These are phyloP conservation scores for Ustilago shanxiensis DNA, from an alignment of 1,284 basidiomycete species.

Conservation along the genomic window DNA sequence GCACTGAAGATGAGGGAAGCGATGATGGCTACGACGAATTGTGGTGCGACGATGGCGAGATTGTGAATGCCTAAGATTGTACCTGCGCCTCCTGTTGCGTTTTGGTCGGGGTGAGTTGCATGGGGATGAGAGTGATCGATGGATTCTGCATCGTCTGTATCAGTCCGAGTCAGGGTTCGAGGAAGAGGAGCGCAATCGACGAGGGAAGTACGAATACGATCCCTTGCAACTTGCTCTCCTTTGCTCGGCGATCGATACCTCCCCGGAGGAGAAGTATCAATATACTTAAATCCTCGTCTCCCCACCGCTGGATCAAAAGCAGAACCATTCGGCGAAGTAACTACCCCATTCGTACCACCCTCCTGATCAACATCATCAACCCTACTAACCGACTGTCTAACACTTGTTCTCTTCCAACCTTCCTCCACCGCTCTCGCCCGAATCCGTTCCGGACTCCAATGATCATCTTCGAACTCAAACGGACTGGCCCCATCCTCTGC, in stretches of 20 bases:
- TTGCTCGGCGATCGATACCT: not conserved
- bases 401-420: constrained; percentile 8
- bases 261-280: constrained; percentile 11
- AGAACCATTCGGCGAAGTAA: constrained; percentile 1
- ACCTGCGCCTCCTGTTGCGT: constrained; percentile 75
- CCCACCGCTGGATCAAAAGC: not conserved
- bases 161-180: not conserved
- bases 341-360: not conserved
- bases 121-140: not conserved
- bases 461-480: constrained; percentile 55
- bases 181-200: constrained; percentile 46
- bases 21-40: constrained; percentile 79
- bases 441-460: constrained; percentile 36
- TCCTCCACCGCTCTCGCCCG: constrained; percentile 14
- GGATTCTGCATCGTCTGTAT: not conserved
- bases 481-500: constrained; percentile 54
- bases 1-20: constrained; percentile 86
- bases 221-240: constrained; percentile 28
- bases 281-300: constrained; percentile 28
- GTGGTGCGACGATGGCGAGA: constrained; percentile 74
- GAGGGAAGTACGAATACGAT: constrained; percentile 39
- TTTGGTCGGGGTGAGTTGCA: not conserved
- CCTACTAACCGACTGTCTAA: not conserved
- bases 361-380: not conserved
- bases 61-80: constrained; percentile 96